Conservation (phyloP, 1,284 basidiomycete species). For the Boletus semigastroideus region DNA sequence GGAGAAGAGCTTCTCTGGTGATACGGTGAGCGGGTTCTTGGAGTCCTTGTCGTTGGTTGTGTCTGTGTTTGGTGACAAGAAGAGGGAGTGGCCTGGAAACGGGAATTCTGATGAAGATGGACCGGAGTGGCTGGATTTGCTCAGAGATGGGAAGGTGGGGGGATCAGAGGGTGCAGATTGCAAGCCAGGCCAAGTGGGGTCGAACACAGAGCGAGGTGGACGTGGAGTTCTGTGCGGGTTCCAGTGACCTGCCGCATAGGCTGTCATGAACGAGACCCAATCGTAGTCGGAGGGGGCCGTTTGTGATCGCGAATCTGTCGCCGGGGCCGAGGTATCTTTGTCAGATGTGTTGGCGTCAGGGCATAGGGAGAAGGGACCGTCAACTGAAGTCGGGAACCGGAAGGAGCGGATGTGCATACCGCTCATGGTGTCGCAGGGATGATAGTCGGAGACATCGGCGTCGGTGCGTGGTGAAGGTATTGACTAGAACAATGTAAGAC, state of each 20-base stretch:
- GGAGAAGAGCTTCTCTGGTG: conserved; percentile 29
- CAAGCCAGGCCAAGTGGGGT: conserved; percentile 19
- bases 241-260: conserved; percentile 79
- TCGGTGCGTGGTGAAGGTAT: conserved; percentile 9
- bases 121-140: conserved; percentile 9
- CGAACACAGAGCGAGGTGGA: conserved; percentile 48
- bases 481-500: conserved; percentile 4
- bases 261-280: conserved; percentile 75
- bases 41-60: conserved; percentile 21
- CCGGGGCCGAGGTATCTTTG: conserved; percentile 15
- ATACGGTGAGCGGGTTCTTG: conserved; percentile 24
- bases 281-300: conserved; percentile 48
- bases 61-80: conserved; percentile 14
- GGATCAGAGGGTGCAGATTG: conserved; percentile 13
- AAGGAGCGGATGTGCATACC: conserved; percentile 18
- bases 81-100: conserved; percentile 4
- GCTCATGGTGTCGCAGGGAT: conserved; percentile 17
- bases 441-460: conserved; percentile 12
- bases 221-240: conserved; percentile 76
- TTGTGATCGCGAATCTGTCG: conserved; percentile 20
- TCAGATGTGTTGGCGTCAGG: conserved; percentile 12
- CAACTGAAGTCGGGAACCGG: conserved; percentile 5
- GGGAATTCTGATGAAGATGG: conserved; percentile 15
- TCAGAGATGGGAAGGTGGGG: not conserved
- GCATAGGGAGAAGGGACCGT: conserved; percentile 20